Percentiles rank a stretch among this genome's conserved stretches.
Conservation (phyloP, 106 monocot species). For the Dendrobium officinale region DNA sequence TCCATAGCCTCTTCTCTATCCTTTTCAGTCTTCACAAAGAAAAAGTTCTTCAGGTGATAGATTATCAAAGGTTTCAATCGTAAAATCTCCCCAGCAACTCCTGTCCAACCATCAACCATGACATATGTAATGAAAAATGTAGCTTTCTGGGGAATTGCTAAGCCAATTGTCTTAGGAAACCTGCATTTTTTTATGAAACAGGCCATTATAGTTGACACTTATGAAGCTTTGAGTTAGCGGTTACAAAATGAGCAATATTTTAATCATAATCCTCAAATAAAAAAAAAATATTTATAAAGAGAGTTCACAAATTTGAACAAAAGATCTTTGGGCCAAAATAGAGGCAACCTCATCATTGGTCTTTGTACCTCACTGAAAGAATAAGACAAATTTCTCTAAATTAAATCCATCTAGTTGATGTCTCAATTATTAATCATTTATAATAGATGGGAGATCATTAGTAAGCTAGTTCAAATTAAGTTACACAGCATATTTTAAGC, state of each 20-base stretch:
- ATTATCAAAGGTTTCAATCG: conserved; percentile 62
- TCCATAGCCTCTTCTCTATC: conserved; percentile 80
- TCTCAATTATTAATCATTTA: not conserved
- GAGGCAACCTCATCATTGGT: not conserved
- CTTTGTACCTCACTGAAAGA: not conserved
- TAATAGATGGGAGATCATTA: not conserved
- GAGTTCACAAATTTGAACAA: not conserved
- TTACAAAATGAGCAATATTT: not conserved
- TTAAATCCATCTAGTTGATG: not conserved
- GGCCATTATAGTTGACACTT: not conserved
- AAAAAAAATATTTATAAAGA: not conserved
- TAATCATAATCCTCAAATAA: not conserved
- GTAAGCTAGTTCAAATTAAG: no score
- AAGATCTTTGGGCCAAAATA: not conserved
- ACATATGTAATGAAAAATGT: conserved; percentile 81
- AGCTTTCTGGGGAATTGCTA: conserved; percentile 72
- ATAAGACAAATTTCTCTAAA: not conserved
- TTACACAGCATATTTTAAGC: no score
- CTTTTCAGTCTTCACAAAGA: conserved; percentile 76
- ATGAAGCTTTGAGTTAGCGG: not conserved
- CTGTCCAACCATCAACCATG: conserved; percentile 89
- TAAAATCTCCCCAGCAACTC: conserved; percentile 64
- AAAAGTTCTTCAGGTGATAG: conserved; percentile 64
- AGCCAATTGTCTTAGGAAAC: conserved; percentile 61
- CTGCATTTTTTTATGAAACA: conserved; percentile 23